These are phyloP conservation scores for Kernera saxatilis DNA, from an alignment of 345 rosid species.

Conservation along the genomic window DNA sequence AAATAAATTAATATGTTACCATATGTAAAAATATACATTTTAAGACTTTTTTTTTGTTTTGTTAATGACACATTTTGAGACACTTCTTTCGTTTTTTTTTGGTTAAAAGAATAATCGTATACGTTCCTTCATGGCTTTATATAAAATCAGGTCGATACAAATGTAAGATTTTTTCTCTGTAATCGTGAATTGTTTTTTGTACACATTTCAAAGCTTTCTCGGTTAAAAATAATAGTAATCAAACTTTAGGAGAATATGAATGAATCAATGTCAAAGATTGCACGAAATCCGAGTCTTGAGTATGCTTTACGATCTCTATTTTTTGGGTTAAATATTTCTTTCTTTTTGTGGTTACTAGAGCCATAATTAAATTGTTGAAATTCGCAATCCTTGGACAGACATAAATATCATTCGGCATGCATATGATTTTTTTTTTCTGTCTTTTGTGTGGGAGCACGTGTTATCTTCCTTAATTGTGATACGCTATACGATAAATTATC, in stretches of 20 bases:
- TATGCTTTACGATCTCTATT: not conserved
- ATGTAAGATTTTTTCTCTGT: not conserved
- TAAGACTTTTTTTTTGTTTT: too few species aligned
- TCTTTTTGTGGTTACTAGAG: not conserved
- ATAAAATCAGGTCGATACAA: too few species aligned
- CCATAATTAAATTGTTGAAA: constrained; percentile 18
- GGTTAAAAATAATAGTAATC: not conserved
- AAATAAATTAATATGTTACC: too few species aligned
- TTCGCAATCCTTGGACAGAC: constrained; percentile 5
- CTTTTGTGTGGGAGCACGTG: constrained; percentile 19
- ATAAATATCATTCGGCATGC: constrained; percentile 23
- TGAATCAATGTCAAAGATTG: not conserved
- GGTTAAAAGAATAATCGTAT: too few species aligned
- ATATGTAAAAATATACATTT: too few species aligned
- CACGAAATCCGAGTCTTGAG: not conserved
- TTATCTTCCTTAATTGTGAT: constrained; percentile 4
- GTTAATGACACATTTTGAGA: too few species aligned
- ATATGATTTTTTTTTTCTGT: constrained; percentile 7
- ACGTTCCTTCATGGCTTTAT: too few species aligned
- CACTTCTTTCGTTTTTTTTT: too few species aligned
- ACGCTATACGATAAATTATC: not conserved
- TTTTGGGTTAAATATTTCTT: not conserved
- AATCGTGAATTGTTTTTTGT: not conserved
- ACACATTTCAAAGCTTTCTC: not conserved
- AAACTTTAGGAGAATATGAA: not conserved